Percentiles rank a stretch among this genome's conserved stretches.
phyloP scores from a whole-genome alignment of 2,329 filamentous ascomycete species.

The Fusarium irregulare region DNA sequence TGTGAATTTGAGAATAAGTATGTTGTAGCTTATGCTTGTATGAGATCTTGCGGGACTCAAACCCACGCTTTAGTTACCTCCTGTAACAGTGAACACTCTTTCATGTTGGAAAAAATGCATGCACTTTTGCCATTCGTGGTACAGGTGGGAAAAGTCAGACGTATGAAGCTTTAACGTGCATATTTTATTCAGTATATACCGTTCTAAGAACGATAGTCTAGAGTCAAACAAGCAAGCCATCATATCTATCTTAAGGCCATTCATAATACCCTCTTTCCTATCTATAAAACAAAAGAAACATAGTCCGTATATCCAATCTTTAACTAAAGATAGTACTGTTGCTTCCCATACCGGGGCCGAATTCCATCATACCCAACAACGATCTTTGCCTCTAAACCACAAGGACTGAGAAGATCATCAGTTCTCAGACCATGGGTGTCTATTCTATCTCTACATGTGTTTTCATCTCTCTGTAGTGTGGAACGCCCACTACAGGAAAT shows the following conservation, averaged over 20 bases:
- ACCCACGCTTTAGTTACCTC: constrained; percentile 56
- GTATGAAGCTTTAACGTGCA: constrained; percentile 22
- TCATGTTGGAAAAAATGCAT: constrained; percentile 44
- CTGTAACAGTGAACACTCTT: constrained; percentile 61
- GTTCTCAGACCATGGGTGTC: not conserved
- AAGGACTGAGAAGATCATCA: not conserved
- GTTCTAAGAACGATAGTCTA: too few relatives aligned
- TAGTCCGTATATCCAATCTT: not conserved
- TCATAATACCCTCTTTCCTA: not conserved
- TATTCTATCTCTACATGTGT: not conserved
- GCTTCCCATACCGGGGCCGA: not conserved
- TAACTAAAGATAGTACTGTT: not conserved
- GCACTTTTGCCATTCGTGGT: constrained; percentile 44
- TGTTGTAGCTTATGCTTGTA: constrained; percentile 63
- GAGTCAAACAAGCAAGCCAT: not conserved
- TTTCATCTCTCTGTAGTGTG: not conserved
- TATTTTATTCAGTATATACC: not conserved
- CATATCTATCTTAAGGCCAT: not conserved
- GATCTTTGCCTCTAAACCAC: not conserved
- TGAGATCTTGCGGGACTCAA: constrained; percentile 63
- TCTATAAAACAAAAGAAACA: not conserved
- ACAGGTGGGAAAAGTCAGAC: constrained; percentile 25
- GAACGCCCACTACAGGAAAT: constrained; percentile 18
- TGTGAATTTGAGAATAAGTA: constrained; percentile 62
- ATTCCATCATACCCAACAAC: constrained; percentile 6